Evolutionary conservation across 805 yeast species (phyloP).

Genomic region (Scheffersomyces lignosus): DNA sequence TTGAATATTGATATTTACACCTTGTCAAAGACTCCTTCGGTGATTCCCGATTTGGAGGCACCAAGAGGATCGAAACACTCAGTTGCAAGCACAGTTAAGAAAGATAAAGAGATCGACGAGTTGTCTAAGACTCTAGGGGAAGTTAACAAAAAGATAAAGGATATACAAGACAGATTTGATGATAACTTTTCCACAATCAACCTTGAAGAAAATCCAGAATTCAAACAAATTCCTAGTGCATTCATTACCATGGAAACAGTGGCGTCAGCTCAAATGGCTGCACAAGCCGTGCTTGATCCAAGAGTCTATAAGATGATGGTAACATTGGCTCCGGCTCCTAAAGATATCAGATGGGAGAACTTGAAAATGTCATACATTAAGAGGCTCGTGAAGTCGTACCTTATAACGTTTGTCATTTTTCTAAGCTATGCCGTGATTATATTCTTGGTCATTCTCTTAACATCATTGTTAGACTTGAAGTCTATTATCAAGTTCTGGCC

Average conservation of each 20-base stretch:
- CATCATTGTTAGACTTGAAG: constrained; percentile 56
- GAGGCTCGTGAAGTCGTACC: constrained; percentile 37
- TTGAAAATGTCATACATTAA: constrained; percentile 41
- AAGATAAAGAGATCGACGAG: constrained; percentile 30
- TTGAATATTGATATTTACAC: constrained; percentile 42
- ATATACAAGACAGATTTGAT: constrained; percentile 34
- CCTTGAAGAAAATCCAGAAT: constrained; percentile 21
- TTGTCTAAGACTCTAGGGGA: constrained; percentile 33
- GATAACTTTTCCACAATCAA: constrained; percentile 24
- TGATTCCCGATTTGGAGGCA: constrained; percentile 18
- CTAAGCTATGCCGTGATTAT: constrained; percentile 52
- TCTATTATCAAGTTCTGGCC: constrained; percentile 61
- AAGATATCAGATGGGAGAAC: constrained; percentile 47
- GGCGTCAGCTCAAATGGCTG: constrained; percentile 51
- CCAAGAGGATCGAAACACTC: constrained; percentile 6
- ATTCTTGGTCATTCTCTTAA: constrained; percentile 56
- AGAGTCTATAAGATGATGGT: constrained; percentile 44
- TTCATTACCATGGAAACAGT: constrained; percentile 49
- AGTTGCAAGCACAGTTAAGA: constrained; percentile 9
- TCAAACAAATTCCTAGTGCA: constrained; percentile 47
- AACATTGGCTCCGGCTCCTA: constrained; percentile 47
- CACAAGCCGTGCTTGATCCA: constrained; percentile 47
- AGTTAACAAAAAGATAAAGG: constrained; percentile 40
- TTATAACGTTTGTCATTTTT: constrained; percentile 44
- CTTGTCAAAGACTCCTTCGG: constrained; percentile 32